Evolutionary conservation across 257 asterid species (phyloP), one percentile per base, ranked within the genome.

Genomic region (Fraxinus americana): DNA sequence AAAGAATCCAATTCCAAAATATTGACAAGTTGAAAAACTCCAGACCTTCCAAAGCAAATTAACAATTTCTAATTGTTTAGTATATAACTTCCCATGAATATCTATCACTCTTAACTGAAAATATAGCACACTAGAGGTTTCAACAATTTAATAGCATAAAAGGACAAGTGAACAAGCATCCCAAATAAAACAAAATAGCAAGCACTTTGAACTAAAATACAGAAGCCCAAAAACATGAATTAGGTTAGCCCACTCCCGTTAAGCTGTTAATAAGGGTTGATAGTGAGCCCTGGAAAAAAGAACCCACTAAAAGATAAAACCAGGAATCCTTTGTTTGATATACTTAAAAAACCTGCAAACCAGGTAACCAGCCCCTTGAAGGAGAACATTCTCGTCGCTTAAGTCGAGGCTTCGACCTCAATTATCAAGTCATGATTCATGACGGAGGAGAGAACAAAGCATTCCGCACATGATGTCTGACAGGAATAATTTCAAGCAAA

Each of bases 381-480:
- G 50, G 45, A 81, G 82, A 76, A 76, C 77, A 81, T 81, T 83
- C 77, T 74, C 78, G 35, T 80, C 16, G 67, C 72, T 39, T 80
- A 70, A 79, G 72, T 75, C 41, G 68, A 77, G 84, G 77, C 76
- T 75, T 77, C 70, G 71, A 73, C 83, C 86, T 80, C 79, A 82
- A 80, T 74, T 86, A 83, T 84, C 85, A 72, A 81, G 71, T 79
- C 77, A 88, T 80, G 86, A 84, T 77, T 82, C 88, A 79, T 80
- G 84, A 84, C 4, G 69, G 77, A 79, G 78, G 78, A 65, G 78
- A 83, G 78, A 77, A 74, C 71, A 73, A 78, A 75, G 67, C 35
- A 65, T 76, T 80, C 87, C 76, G 91, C 88, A 80, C 66, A 85
- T 84, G 82, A 83, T 77, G 86, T 77, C 88, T 85, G 88, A 85